phyloP scores from a whole-genome alignment of 1,139 yeast species.

The Kodamaea suecica region DNA sequence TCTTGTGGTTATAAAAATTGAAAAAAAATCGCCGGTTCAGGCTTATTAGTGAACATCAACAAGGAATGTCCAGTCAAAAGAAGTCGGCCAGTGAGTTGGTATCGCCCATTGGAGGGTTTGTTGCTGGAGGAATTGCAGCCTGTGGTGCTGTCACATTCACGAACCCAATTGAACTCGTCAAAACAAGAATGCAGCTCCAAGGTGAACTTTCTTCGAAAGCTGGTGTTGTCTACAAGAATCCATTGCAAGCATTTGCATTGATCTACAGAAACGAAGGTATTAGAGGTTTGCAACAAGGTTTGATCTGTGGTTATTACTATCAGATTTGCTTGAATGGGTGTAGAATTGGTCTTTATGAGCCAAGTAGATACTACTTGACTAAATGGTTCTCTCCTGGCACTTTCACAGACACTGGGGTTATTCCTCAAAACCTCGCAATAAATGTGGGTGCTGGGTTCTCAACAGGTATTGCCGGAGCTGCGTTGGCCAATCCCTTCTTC shows the following conservation, averaged over 20 bases:
- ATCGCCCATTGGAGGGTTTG: conserved; percentile 72
- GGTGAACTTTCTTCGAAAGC: conserved; percentile 67
- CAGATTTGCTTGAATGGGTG: conserved; percentile 92
- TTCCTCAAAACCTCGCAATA: conserved; percentile 58
- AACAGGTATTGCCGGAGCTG: conserved; percentile 88
- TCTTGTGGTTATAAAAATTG: too few species aligned
- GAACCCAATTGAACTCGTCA: conserved; percentile 90
- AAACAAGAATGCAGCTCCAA: conserved; percentile 93
- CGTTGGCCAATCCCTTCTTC: conserved; percentile 86
- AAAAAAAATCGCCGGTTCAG: conserved; percentile 8
- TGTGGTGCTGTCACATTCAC: conserved; percentile 98
- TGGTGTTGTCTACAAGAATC: conserved; percentile 66
- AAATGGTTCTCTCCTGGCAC: conserved; percentile 49
- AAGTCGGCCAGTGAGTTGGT: conserved; percentile 48
- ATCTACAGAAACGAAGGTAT: conserved; percentile 81
- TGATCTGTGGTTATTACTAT: conserved; percentile 77
- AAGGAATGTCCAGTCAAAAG: conserved; percentile 9
- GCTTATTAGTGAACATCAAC: not conserved
- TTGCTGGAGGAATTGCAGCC: conserved; percentile 94
- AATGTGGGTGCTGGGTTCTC: conserved; percentile 81
- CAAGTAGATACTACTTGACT: conserved; percentile 65
- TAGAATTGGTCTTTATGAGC: conserved; percentile 91
- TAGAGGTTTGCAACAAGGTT: conserved; percentile 84
- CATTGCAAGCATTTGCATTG: conserved; percentile 77
- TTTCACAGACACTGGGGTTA: conserved; percentile 29